Conservation (phyloP, 768 basidiomycete genomes). For the Psilocybe cubensis region DNA sequence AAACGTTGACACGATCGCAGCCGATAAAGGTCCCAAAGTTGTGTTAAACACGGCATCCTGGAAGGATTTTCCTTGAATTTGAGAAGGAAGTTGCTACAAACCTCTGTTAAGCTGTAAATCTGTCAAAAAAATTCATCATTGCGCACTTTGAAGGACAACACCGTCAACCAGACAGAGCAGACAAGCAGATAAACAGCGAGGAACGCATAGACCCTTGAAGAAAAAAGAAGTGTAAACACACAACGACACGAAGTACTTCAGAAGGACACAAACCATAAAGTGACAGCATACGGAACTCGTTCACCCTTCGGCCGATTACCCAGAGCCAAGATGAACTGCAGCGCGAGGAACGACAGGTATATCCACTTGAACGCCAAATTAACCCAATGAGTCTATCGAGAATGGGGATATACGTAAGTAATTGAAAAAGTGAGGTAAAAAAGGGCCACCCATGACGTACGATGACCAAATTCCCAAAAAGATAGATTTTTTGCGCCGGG, state of each 20-base stretch:
- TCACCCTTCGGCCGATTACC: constrained; percentile 92
- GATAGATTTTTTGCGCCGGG: constrained; percentile 49
- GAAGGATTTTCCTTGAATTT: constrained; percentile 51
- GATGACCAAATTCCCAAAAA: constrained; percentile 74
- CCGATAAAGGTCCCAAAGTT: constrained; percentile 80
- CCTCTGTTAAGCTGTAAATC: background rate
- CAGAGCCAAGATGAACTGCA: constrained; percentile 69
- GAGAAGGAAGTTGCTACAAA: constrained; percentile 33
- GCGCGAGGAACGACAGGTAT: constrained; percentile 81
- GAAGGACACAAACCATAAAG: constrained; percentile 59
- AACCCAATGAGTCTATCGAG: constrained; percentile 95
- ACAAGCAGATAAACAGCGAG: constrained; percentile 83
- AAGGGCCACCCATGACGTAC: constrained; percentile 47
- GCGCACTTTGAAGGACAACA: constrained; percentile 74
- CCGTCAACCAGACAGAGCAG: constrained; percentile 86
- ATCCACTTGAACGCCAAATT: constrained; percentile 85
- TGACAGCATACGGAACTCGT: constrained; percentile 68
- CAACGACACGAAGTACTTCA: background rate
- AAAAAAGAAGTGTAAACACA: background rate
- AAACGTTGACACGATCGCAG: constrained; percentile 87
- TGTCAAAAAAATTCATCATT: background rate
- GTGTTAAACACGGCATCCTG: constrained; percentile 67
- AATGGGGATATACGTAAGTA: no score
- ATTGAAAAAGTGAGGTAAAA: background rate
- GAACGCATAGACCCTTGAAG: constrained; percentile 78